These are phyloP conservation scores for Penicillium pulvis DNA, from an alignment of 495 filamentous ascomycete genomes.

Conservation along the genomic window DNA sequence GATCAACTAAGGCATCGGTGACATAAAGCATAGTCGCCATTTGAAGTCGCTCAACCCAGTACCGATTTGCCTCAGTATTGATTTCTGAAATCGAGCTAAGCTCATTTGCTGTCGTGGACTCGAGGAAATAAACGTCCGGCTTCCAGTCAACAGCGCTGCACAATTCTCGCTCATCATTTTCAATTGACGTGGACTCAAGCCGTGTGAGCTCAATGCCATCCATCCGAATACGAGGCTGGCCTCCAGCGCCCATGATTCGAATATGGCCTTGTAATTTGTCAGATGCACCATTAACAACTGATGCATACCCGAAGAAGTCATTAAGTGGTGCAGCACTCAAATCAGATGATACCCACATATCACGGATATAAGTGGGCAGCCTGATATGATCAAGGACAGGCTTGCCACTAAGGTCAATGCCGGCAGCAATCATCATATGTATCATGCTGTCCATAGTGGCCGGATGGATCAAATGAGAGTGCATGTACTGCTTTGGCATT, in stretches of 20 bases:
- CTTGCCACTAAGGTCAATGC: slow-evolving; percentile 27
- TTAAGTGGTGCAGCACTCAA: slow-evolving; percentile 17
- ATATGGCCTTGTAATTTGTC: slow-evolving; percentile 31
- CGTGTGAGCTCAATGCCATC: slow-evolving; percentile 33
- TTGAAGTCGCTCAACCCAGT: slow-evolving; percentile 28
- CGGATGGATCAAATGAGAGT: slow-evolving; percentile 40
- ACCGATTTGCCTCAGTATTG: slow-evolving; percentile 6
- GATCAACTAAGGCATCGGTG: slow-evolving; percentile 23
- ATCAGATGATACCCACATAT: slow-evolving; percentile 34
- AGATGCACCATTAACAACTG: slow-evolving; percentile 6
- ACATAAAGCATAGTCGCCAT: slow-evolving; percentile 28
- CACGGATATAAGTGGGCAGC: slow-evolving; percentile 30
- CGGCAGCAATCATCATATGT: slow-evolving; percentile 32
- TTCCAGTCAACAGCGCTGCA: slow-evolving; percentile 30
- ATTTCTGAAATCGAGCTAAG: slow-evolving; percentile 1
- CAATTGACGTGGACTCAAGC: slow-evolving; percentile 19
- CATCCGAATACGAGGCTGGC: slow-evolving; percentile 20
- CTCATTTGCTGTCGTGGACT: slow-evolving; percentile 16
- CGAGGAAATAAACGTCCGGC: slow-evolving; percentile 25
- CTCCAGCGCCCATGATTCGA: slow-evolving; percentile 18
- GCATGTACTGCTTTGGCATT: slow-evolving; percentile 34
- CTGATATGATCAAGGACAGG: slow-evolving; percentile 21
- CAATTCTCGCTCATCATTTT: slow-evolving; percentile 16
- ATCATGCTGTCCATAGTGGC: slow-evolving; percentile 42
- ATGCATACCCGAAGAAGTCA: slow-evolving; percentile 25